Evolutionary conservation across 2,329 filamentous ascomycete species (phyloP), one percentile per base, ranked within the genome.

Genomic region (Paraphoma sp.): DNA sequence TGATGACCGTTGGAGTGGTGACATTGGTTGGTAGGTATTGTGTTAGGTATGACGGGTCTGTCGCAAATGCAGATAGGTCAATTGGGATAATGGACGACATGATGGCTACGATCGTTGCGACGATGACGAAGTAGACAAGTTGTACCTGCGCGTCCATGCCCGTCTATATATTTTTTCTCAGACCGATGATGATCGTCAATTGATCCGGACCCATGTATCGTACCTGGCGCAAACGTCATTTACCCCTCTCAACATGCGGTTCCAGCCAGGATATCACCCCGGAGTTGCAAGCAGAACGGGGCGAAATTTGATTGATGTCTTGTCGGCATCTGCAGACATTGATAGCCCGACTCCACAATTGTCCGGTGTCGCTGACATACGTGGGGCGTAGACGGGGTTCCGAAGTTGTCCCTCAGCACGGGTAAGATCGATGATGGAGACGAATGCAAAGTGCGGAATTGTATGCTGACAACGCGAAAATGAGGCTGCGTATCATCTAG

Each of bases 1-100:
- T 63, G 7, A 79, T 75, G 4, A 69, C 71, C 9, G 54, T 62
- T 2, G 76, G 71, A 45, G 73, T 76, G 1, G 70, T 63, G 8
- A 60, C 53, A 49, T 74, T 74, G 18, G 67, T 71, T 1, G 71
- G 65, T 3, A 68, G 61, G 7, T 75, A 62, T 2, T 57, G 66
- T 36, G 57, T 59, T 23, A 76, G 67, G 43, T 75, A 77, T 18
- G 48, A 53, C 2, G 70, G 63, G 42, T 75, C 69, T 12, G 67
- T 72, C 10, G 74, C 74, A 31, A 64, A 67, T 2, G 70, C 63
- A 28, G 73, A 57, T 23, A 77, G 58, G 47, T 77, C 70, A 10
- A 76, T 66, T 16, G 68, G 63, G 6, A 74, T 64, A 33, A 74
- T 70, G 52, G 51, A 63, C 48, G 63, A 66, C 70, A 75, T 75